Conservation (phyloP, 1,284 basidiomycete species). For the Heimioporus retisporus region DNA sequence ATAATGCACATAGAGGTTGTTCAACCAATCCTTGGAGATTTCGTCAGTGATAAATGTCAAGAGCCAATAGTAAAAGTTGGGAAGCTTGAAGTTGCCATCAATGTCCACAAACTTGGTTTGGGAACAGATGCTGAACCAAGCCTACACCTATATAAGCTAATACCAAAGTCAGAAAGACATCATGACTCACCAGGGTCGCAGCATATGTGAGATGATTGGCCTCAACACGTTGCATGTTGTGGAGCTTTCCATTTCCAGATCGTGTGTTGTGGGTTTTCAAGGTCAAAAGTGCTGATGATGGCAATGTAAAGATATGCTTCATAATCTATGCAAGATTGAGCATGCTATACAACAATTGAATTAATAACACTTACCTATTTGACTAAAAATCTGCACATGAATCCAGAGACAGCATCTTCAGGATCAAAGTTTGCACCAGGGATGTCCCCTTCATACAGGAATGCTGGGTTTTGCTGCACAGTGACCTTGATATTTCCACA, state of each 20-base stretch:
- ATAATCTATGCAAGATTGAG: neutral
- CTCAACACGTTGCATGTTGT: neutral
- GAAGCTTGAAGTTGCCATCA: neutral
- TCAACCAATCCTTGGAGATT: no score
- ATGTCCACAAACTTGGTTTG: neutral
- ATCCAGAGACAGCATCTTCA: neutral
- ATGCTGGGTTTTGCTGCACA: neutral
- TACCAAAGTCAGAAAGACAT: neutral
- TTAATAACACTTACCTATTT: neutral
- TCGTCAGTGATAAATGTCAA: no score
- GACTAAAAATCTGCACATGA: neutral
- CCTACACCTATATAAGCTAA: neutral
- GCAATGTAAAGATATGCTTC: conserved; percentile 2
- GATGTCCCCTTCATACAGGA: conserved; percentile 1
- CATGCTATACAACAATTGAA: neutral
- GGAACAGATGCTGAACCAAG: neutral
- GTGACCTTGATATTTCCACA: neutral
- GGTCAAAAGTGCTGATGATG: neutral
- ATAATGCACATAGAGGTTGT: no score
- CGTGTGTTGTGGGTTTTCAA: neutral
- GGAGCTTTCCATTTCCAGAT: neutral
- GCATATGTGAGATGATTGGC: neutral
- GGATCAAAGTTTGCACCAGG: neutral
- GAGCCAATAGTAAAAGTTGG: neutral
- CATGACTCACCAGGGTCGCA: no score